Conservation (phyloP, 306 rosid genomes). For the Datisca glomerata region DNA sequence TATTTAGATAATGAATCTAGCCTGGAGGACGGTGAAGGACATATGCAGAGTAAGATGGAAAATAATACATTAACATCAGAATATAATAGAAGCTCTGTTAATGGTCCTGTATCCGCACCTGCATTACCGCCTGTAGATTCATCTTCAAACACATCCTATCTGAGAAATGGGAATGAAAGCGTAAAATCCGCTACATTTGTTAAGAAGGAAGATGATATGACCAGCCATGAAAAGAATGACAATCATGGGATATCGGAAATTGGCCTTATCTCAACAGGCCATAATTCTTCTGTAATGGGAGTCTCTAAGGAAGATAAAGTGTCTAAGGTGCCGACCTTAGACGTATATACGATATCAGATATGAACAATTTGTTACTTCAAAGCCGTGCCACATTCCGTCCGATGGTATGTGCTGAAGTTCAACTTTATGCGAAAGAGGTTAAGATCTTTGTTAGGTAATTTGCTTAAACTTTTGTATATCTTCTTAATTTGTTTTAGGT, state of each 20-base stretch:
- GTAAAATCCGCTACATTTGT: constrained; percentile 8
- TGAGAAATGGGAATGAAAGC: not conserved
- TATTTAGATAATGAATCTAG: constrained; percentile 17
- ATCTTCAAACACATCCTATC: constrained; percentile 8
- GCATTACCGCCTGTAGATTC: constrained; percentile 17
- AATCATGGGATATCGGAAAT: constrained; percentile 21
- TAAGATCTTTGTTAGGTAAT: not conserved
- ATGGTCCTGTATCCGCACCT: constrained; percentile 22
- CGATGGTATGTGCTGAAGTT: constrained; percentile 40
- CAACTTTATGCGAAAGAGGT: constrained; percentile 4
- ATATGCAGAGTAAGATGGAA: constrained; percentile 17
- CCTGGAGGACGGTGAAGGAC: constrained; percentile 11
- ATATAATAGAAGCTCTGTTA: constrained; percentile 11
- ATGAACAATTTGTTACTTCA: constrained; percentile 46
- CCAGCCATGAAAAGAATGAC: constrained; percentile 12
- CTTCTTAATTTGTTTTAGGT: constrained; percentile 26
- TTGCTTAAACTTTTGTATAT: not conserved
- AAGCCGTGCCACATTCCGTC: constrained; percentile 27
- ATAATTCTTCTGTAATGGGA: constrained; percentile 16
- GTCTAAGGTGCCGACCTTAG: constrained; percentile 22
- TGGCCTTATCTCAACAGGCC: constrained; percentile 7
- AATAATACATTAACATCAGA: constrained; percentile 13
- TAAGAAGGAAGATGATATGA: constrained; percentile 13
- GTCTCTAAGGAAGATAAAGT: constrained; percentile 20
- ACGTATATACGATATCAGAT: constrained; percentile 42